A percentile compares a stretch with the other conserved stretches of the same genome.
These are phyloP conservation scores for Trypanosoma brucei DNA, from an alignment of 208 protist species.

Conservation along the genomic window DNA sequence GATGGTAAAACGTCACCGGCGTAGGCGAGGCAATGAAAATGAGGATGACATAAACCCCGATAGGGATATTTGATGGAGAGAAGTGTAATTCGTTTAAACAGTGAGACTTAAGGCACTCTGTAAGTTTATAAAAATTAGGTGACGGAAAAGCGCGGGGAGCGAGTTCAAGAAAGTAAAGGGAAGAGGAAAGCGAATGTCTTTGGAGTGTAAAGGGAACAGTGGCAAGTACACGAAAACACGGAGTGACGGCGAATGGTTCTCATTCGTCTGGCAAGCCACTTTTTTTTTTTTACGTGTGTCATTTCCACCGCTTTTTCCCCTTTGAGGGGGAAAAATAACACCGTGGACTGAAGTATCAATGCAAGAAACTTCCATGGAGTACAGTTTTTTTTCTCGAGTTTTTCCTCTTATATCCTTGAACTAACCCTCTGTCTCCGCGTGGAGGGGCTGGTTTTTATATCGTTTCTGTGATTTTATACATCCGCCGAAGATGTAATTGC, in stretches of 20 bases:
- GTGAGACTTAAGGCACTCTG: background rate
- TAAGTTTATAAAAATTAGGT: background rate
- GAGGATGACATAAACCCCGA: constrained; percentile 22
- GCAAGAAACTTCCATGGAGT: no score
- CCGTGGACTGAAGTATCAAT: no score
- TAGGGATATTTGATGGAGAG: constrained; percentile 30
- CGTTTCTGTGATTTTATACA: no score
- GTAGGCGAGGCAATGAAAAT: constrained; percentile 2
- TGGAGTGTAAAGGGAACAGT: background rate
- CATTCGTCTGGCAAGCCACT: background rate
- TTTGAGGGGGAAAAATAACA: no score
- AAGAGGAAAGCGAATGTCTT: background rate
- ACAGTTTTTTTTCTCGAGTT: no score
- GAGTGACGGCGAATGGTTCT: background rate
- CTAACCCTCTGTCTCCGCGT: no score
- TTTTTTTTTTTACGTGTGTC: background rate
- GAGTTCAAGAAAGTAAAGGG: constrained; percentile 2
- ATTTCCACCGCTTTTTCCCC: background rate
- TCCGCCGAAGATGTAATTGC: no score
- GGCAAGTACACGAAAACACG: background rate
- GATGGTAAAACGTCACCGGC: constrained; percentile 22
- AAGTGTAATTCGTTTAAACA: constrained; percentile 15
- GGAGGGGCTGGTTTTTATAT: no score
- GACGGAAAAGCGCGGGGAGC: background rate
- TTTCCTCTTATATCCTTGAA: no score